Evolutionary conservation across 1,139 yeast species (phyloP).

Genomic region (Scheffersomyces lignicola): DNA sequence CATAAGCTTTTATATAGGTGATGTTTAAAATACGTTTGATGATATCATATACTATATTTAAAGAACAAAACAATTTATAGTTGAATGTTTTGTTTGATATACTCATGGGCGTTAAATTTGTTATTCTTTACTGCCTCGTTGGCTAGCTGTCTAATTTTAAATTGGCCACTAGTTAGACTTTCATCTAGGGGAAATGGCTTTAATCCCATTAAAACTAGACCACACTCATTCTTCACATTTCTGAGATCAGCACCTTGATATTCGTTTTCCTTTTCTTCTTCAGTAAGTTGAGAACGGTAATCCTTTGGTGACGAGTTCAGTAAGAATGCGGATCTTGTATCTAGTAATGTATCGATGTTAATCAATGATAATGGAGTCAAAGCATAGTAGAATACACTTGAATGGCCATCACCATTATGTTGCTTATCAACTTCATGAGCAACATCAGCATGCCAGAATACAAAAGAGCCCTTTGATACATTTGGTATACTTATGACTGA

Average conservation of each 20-base stretch:
- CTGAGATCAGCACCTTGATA: constrained; percentile 16
- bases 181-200: constrained; percentile 17
- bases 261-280: constrained; percentile 13
- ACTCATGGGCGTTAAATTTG: constrained; percentile 4
- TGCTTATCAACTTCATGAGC: constrained; percentile 48
- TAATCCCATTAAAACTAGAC: constrained; percentile 25
- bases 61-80: too few species aligned
- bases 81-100: constrained; percentile 1
- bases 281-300: constrained; percentile 16
- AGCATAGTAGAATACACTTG: constrained; percentile 33
- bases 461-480: constrained; percentile 42
- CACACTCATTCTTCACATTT: constrained; percentile 20
- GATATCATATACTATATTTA: too few species aligned
- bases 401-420: constrained; percentile 37
- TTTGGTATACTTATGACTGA: constrained; percentile 32
- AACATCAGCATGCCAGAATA: constrained; percentile 52
- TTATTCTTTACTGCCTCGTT: constrained; percentile 12
- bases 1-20: too few species aligned
- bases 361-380: constrained; percentile 16
- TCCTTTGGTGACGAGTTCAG: constrained; percentile 17
- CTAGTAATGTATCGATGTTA: constrained; percentile 15
- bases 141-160: constrained; percentile 18
- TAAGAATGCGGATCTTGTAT: constrained; percentile 15
- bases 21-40: too few species aligned
- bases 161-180: constrained; percentile 22